Conservation (phyloP, 495 filamentous ascomycete genomes). For the Immersiella caudata region DNA sequence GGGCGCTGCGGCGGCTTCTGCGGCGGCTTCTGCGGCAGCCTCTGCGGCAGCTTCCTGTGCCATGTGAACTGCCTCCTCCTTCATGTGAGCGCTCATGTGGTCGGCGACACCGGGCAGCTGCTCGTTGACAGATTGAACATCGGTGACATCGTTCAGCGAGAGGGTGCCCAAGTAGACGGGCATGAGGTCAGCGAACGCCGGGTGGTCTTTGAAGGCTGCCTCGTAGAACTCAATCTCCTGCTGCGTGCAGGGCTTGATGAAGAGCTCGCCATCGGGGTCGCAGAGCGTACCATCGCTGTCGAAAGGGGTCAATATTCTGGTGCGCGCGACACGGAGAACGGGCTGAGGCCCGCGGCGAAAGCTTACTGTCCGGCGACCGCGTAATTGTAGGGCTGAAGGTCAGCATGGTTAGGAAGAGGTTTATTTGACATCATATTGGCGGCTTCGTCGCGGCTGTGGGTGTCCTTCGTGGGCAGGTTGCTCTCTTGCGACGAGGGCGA, state of each 20-base stretch:
- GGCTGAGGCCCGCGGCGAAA: conserved; percentile 5
- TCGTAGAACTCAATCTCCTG: conserved; percentile 94
- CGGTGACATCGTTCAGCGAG: conserved; percentile 49
- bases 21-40: conserved; percentile 29
- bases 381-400: conserved; percentile 73
- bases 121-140: conserved; percentile 54
- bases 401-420: conserved; percentile 49
- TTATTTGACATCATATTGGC: conserved; percentile 35
- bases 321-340: background rate
- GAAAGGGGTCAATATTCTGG: conserved; percentile 18
- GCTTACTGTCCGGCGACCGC: conserved; percentile 95
- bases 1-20: conserved; percentile 25
- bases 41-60: conserved; percentile 34
- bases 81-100: conserved; percentile 47
- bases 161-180: conserved; percentile 84
- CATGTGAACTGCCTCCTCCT: conserved; percentile 42
- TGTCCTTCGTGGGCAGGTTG: background rate
- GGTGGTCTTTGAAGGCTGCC: conserved; percentile 63
- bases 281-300: conserved; percentile 87
- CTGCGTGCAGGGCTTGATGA: conserved; percentile 92
- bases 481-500: background rate
- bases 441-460: background rate
- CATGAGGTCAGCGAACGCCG: conserved; percentile 74
- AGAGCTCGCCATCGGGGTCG: conserved; percentile 77
- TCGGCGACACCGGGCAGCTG: conserved; percentile 49